Base-by-base conservation (phyloP, 1,139 yeast genomes). In the Pichia sp. region DNA sequence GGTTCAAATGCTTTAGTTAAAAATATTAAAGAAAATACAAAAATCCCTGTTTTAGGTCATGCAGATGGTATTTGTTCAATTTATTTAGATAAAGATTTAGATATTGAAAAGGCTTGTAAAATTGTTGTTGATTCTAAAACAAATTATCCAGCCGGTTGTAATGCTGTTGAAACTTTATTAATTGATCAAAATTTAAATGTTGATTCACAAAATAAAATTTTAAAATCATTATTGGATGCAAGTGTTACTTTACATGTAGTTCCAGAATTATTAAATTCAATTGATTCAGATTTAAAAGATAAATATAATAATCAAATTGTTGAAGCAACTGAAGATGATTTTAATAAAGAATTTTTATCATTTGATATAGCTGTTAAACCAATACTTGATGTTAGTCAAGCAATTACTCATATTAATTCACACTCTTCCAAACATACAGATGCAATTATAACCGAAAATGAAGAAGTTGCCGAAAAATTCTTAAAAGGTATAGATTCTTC, bases 391-490 rank as follows among this genome's bases (percentile, higher is more conserved):
- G 75, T 83, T 3, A 71, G 75, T 27, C 82, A 71, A 27, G 98
- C 97, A 16, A 80, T 92, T 42, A 57, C 66, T 20, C 97, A 90
- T 61, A 90, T 94, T 56, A 94, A 94, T 62, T 59, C 66, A 36
- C 97, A 92, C 61, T 92, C 97, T 1, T 92, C 98, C 2, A 92
- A 89, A 59, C 99, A 94, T 64, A 94, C 99, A 0, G 99, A 94
- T 58, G 80, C 87, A 49, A 90, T 94, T 48, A 71, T 94, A 50
- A 90, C 98, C 1, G 86, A 83, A 54, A 69, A 78, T 54, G 75
- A 84, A 58, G 71, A 58, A 6, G 69, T 68, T 7, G 97, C 98
- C 0, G 84, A 86, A 39, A 66, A 65, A 49, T 94, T 92, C 67
- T 66, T 90, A 58, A 81, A 82, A 63, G 95, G 90, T 28, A 76